Evolutionary conservation across 768 basidiomycete species (phyloP).

Genomic region (Lactifluus rugatus): DNA sequence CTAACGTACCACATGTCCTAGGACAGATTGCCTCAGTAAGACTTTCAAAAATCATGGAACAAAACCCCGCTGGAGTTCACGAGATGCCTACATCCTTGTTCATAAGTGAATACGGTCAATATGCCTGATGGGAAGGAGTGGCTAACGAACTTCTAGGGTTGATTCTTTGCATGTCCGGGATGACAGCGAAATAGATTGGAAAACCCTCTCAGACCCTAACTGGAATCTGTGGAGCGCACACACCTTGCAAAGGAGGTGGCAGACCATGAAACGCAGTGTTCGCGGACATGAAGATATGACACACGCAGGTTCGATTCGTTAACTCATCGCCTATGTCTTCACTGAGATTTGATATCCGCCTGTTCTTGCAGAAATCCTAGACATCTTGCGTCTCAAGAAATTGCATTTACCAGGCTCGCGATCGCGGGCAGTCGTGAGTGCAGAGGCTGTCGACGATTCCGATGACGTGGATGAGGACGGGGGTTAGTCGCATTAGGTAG

Average conservation of each 20-base stretch:
- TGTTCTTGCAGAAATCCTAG: constrained; percentile 56
- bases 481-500: neutral
- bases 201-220: constrained; percentile 55
- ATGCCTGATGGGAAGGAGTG: neutral
- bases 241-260: constrained; percentile 68
- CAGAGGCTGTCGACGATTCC: constrained; percentile 28
- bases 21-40: constrained; percentile 70
- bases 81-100: constrained; percentile 72
- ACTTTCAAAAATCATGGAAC: constrained; percentile 62
- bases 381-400: constrained; percentile 68
- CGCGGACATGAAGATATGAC: constrained; percentile 76
- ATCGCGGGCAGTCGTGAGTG: constrained; percentile 26
- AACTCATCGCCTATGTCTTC: neutral
- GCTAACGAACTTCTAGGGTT: constrained; percentile 36
- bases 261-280: constrained; percentile 66
- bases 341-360: constrained; percentile 8
- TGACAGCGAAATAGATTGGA: constrained; percentile 84
- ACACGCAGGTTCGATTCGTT: constrained; percentile 47
- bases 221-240: constrained; percentile 87
- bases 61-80: constrained; percentile 62
- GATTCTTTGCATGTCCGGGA: constrained; percentile 65
- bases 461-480: constrained; percentile 18
- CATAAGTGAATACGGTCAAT: constrained; percentile 49
- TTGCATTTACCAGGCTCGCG: constrained; percentile 40
- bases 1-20: constrained; percentile 22